Percentiles rank a stretch among this genome's conserved stretches.
phyloP scores from a whole-genome alignment of 1,284 basidiomycete species.

The Abortiporus biennis region DNA sequence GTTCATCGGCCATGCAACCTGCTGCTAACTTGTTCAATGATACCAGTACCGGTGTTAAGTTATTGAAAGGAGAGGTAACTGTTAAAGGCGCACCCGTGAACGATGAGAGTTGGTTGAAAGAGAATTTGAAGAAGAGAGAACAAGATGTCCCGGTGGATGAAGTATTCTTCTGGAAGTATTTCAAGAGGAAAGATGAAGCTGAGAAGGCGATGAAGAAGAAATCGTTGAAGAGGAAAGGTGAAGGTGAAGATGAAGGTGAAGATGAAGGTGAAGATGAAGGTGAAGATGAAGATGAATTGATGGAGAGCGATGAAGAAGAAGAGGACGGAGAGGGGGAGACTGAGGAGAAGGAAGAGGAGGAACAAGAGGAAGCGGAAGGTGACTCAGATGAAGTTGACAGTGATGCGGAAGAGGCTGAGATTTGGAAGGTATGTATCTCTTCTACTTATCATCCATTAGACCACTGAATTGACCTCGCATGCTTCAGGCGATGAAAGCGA shows the following conservation, averaged over 20 bases:
- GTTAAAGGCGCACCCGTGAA: slow-evolving; percentile 58
- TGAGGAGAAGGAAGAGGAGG: slow-evolving; percentile 20
- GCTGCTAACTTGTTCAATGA: slow-evolving; percentile 57
- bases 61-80: slow-evolving; percentile 59
- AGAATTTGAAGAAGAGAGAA: slow-evolving; percentile 63
- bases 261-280: slow-evolving; percentile 28
- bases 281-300: slow-evolving; percentile 18
- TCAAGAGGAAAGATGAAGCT: slow-evolving; percentile 55
- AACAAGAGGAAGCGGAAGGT: slow-evolving; percentile 17
- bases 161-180: slow-evolving; percentile 68
- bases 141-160: slow-evolving; percentile 87
- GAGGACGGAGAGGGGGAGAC: slow-evolving; percentile 30
- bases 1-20: slow-evolving; percentile 95
- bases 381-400: too few relatives aligned
- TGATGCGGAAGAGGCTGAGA: slow-evolving; percentile 58
- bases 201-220: slow-evolving; percentile 44
- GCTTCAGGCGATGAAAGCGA: slow-evolving; percentile 77
- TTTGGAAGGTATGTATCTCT: slow-evolving; percentile 70
- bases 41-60: slow-evolving; percentile 64
- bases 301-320: slow-evolving; percentile 18
- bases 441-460: not conserved
- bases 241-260: slow-evolving; percentile 23
- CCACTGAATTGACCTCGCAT: slow-evolving; percentile 2
- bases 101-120: slow-evolving; percentile 74
- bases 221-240: slow-evolving; percentile 36